These are phyloP conservation scores for Malus asiatica DNA, from an alignment of 306 rosid genomes.

Conservation along the genomic window DNA sequence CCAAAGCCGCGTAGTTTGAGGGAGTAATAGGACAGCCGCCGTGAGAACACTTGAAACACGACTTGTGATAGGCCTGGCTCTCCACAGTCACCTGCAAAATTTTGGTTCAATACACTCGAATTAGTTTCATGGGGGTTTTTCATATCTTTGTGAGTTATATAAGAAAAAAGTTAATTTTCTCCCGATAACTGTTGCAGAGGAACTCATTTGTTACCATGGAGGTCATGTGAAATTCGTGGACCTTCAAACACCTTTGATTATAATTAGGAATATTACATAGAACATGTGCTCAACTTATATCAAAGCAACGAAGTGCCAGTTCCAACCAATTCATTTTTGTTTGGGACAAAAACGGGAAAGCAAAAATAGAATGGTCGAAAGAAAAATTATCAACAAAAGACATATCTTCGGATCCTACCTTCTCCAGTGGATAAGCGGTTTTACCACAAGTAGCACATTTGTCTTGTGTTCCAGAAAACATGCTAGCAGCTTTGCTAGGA, in stretches of 20 bases:
- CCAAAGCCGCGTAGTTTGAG: slow-evolving; percentile 88
- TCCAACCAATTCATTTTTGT: background rate
- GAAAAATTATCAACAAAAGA: background rate
- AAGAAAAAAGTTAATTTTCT: background rate
- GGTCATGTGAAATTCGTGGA: background rate
- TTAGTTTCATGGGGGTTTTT: background rate
- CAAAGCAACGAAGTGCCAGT: background rate
- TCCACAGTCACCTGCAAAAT: slow-evolving; percentile 84
- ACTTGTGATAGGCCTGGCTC: slow-evolving; percentile 76
- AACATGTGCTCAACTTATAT: background rate
- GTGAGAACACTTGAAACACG: slow-evolving; percentile 91
- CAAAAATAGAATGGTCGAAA: background rate
- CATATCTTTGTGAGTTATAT: background rate
- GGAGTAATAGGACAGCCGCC: slow-evolving; percentile 90
- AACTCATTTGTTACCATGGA: background rate
- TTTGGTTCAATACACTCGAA: background rate
- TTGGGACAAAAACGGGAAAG: background rate
- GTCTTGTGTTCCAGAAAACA: slow-evolving; percentile 96
- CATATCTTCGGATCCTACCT: slow-evolving; percentile 41
- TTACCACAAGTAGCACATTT: slow-evolving; percentile 91
- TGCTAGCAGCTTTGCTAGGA: slow-evolving; percentile 88
- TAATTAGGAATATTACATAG: background rate
- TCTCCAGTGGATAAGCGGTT: slow-evolving; percentile 92
- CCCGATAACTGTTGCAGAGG: background rate
- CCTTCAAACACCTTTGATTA: background rate